Percentiles rank a stretch among this genome's conserved stretches.
These are phyloP conservation scores for Solanum peruvianum DNA, from an alignment of 257 asterid genomes.

Conservation along the genomic window DNA sequence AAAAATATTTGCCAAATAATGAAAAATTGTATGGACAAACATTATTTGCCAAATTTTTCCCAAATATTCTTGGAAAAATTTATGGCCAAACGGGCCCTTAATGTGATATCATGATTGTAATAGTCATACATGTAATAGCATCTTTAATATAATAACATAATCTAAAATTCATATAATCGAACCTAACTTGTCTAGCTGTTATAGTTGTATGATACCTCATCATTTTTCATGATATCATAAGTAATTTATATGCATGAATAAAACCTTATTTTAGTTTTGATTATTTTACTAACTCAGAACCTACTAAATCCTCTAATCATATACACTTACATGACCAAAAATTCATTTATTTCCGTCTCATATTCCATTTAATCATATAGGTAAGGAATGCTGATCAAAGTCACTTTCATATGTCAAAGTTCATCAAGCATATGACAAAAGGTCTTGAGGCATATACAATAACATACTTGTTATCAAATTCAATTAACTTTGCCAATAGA, in stretches of 20 bases:
- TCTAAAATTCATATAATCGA: neutral
- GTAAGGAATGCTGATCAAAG: neutral
- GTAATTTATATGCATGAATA: neutral
- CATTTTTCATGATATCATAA: neutral
- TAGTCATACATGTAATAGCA: neutral
- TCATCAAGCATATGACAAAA: neutral
- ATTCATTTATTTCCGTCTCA: neutral
- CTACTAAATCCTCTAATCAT: neutral
- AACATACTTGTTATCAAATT: neutral
- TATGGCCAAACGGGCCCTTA: too few relatives aligned
- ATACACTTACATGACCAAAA: neutral
- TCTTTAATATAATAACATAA: neutral
- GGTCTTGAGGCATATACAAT: neutral
- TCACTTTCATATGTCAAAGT: neutral
- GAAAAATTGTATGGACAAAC: too few relatives aligned
- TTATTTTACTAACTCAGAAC: neutral
- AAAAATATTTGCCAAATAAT: too few relatives aligned
- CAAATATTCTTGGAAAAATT: too few relatives aligned
- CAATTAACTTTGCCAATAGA: neutral
- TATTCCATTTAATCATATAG: neutral
- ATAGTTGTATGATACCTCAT: neutral
- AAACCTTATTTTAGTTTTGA: neutral
- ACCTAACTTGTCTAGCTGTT: neutral
- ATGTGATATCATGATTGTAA: neutral
- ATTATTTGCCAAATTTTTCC: too few relatives aligned